Evolutionary conservation across 306 rosid species (phyloP), one percentile per base, ranked within the genome.

Genomic region (Cucumis melo): DNA sequence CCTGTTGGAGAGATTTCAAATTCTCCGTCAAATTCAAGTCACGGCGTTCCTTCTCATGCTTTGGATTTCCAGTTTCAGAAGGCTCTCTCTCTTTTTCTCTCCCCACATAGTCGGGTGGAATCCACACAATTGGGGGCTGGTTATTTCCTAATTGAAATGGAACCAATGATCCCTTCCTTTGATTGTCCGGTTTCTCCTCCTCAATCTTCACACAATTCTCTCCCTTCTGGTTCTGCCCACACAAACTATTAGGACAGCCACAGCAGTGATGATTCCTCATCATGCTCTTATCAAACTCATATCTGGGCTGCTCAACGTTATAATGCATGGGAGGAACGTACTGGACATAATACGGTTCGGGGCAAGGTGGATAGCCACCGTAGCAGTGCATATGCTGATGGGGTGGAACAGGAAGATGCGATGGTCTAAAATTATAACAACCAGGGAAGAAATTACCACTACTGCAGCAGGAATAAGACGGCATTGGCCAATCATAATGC

Each of bases 231-330:
- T 79, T 81, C 74, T 78, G 84, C 76, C 76, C 61, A 78, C 76
- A 75, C 4, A 24, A 9, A 36, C 81, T 84, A 75, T 86, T 82
- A 67, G 87, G 83, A 83, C 93, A 87, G 1, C 87, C 89, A 70
- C 90, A 90, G 42, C 91, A 93, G 74, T 85, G 92, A 64, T 75
- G 62, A 6, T 50, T 82, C 48, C 71, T 50, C 0, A 85, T 82
- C 89, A 73, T 62, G 50, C 19, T 68, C 79, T 87, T 91, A 50
- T 87, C 98, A 61, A 81, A 87, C 41, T 88, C 97, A 53, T 83
- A 91, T 61, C 85, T 56, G 5, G 96, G 91, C 64, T 80, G 59
- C 74, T 91, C 90, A 85, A 79, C 77, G 11, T 78, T 51, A 21
- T 81, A 84, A 78, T 83, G 85, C 3, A 86, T 88, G 3, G 86